Conservation (phyloP, 345 rosid species). For the Ceriops zippeliana region DNA sequence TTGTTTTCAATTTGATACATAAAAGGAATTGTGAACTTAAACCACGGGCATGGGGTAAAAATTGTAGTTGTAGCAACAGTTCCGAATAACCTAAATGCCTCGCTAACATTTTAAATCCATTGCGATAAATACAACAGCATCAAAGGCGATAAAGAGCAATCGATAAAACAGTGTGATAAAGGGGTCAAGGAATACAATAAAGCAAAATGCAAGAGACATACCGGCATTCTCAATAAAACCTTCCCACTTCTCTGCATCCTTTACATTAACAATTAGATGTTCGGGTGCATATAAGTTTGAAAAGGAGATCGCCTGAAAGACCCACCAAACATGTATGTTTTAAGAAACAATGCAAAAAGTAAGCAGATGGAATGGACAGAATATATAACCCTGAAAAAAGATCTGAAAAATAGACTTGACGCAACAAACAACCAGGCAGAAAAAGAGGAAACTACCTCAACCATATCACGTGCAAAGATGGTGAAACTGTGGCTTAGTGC, state of each 20-base stretch:
- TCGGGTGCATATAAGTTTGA: slow-evolving; percentile 94
- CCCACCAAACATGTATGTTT: background rate
- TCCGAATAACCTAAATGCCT: background rate
- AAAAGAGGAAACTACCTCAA: slow-evolving; percentile 48
- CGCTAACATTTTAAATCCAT: background rate
- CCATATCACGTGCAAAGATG: slow-evolving; percentile 74
- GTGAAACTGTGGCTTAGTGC: slow-evolving; percentile 82
- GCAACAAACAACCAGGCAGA: background rate
- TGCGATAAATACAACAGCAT: background rate
- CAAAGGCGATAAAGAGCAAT: background rate
- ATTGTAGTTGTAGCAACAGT: background rate
- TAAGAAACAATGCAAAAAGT: background rate
- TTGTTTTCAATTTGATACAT: too few species aligned
- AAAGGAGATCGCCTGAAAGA: slow-evolving; percentile 63
- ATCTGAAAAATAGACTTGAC: background rate
- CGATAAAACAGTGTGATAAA: background rate
- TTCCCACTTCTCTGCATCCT: slow-evolving; percentile 94
- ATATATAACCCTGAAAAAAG: too few species aligned
- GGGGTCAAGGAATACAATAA: background rate
- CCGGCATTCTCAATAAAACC: slow-evolving; percentile 80
- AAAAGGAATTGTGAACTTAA: too few species aligned
- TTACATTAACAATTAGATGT: slow-evolving; percentile 80
- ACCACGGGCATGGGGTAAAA: background rate
- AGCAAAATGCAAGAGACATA: slow-evolving; percentile 15
- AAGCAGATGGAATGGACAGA: background rate